Base-by-base conservation (phyloP, 2,329 filamentous ascomycete genomes). In the Pseudocercospora musae region DNA sequence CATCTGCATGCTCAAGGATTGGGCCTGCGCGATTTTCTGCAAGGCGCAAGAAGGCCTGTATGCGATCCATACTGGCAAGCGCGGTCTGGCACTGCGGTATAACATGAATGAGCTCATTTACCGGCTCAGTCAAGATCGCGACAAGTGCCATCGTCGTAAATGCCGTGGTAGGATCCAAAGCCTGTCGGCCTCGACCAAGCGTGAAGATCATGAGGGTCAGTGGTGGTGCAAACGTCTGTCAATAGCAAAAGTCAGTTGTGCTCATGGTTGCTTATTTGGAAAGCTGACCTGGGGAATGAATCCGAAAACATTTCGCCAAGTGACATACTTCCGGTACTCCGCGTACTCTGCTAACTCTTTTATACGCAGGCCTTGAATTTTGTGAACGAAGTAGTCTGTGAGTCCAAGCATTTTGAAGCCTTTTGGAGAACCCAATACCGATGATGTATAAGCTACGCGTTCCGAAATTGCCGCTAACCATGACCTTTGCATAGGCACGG, bases 321-420 rank as follows among this genome's bases (percentile, higher is more conserved):
- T 66, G n/a, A 66, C 60, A 48, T 63, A 68, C 37, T 64, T 66
- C 44, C 66, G 58, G 37, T 59, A 68, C 13, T 54, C 29, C n/a
- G 64, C 66, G 15, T 62, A 63, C 9, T 64, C 53, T 21, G 25
- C 56, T 6, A 69, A 46, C 40, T 69, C 67, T 27, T 59, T 33
- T 2, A 65, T 49, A 4, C 67, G 64, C 20, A 69, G 54, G n/a
- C 42, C 52, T 42, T 69, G 67, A 25, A 69, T 68, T n/a, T 15
- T 52, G 9, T 64, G 50, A 31, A 57, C 60, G 48, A 69, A 60
- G 52, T 63, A 62, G 4, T 62, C 58, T 2, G 64, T 64, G 20
- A 65, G 52, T 3, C 67, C 67, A 2, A 68, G 62, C 66, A 69
- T 68, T 29, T 68, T 69, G 60, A 66, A 65, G 4, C 54, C 66